Evolutionary conservation across 1,139 yeast genomes (phyloP), one percentile per base, ranked within the genome.

Genomic region (Candida labiduridarum): DNA sequence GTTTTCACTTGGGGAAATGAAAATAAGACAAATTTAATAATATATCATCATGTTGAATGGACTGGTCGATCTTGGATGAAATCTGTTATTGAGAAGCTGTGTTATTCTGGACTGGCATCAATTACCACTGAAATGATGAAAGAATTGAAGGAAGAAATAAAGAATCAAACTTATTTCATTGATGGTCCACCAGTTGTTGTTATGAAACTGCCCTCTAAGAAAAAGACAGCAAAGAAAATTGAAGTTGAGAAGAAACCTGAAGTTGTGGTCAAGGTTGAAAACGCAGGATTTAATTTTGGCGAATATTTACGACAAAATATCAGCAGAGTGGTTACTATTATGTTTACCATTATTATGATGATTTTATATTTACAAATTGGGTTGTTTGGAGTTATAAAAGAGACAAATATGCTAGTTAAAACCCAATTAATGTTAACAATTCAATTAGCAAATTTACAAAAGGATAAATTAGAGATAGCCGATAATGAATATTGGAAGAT

Each of bases 1-100:
- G 63, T 76, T 19, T 65, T 80, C 29, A 67, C 73, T 4, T 82
- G 87, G 86, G 80, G 67, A 1, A 67, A 64, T 22, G 56, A 66
- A 18, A 76, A 76, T 51, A 55, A 62, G n/a, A 79, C 85, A 0
- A 63, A 62, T 12, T 59, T 82, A 30, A 65, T 62, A 22, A 64
- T 80, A 11, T 72, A 83, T 12, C 81, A 68, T 58, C 72, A 63
- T 51, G 69, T 81, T 33, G 71, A 76, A 38, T 82, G 87, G 87
- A 72, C 78, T 0, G 84, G 84, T 1, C 67, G 75, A 16, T 79
- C 84, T 29, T 82, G 86, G 85, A 73, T 82, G 54, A 80, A 78
- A 56, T 70, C 79, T 19, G 72, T 81, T 19, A 79, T 82, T 47
- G 86, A 82, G 54, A 79, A 74, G 51, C 78, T 73, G 60, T 74